Conservation (phyloP, 202 grass and related monocot species). For the Eragrostis tef region DNA sequence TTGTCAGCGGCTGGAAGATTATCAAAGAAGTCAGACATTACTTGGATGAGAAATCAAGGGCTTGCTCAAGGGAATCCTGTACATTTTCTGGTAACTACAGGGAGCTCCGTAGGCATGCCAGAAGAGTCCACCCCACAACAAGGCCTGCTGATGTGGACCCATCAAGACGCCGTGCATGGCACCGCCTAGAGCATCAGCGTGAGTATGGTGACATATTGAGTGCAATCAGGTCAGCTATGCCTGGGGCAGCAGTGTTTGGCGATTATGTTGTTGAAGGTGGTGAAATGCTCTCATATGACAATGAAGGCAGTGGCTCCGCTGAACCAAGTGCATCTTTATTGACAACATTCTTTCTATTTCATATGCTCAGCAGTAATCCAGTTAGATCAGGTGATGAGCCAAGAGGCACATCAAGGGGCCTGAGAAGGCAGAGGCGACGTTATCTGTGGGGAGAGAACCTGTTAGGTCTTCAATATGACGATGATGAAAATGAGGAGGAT, state of each 20-base stretch:
- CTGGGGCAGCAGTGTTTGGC: slow-evolving; percentile 75
- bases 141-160: slow-evolving; percentile 81
- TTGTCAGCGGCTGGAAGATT: slow-evolving; percentile 65
- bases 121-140: slow-evolving; percentile 69
- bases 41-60: slow-evolving; percentile 74
- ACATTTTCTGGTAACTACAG: slow-evolving; percentile 80
- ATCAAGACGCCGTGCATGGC: slow-evolving; percentile 65
- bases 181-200: slow-evolving; percentile 77
- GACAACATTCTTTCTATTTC: slow-evolving; percentile 80
- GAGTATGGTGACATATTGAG: slow-evolving; percentile 85
- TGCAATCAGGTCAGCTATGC: slow-evolving; percentile 84
- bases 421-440: slow-evolving; percentile 71
- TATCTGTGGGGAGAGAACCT: slow-evolving; percentile 90
- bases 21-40: slow-evolving; percentile 77
- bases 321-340: slow-evolving; percentile 66
- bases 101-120: slow-evolving; percentile 77
- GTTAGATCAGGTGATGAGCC: slow-evolving; percentile 58
- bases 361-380: slow-evolving; percentile 67
- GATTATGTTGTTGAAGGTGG: slow-evolving; percentile 79
- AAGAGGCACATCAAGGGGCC: slow-evolving; percentile 52
- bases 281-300: slow-evolving; percentile 53
- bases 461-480: slow-evolving; percentile 65
- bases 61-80: slow-evolving; percentile 73
- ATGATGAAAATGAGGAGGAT: slow-evolving; percentile 45
- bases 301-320: slow-evolving; percentile 47